Conservation (phyloP, 805 yeast species). For the Candida boidinii region DNA sequence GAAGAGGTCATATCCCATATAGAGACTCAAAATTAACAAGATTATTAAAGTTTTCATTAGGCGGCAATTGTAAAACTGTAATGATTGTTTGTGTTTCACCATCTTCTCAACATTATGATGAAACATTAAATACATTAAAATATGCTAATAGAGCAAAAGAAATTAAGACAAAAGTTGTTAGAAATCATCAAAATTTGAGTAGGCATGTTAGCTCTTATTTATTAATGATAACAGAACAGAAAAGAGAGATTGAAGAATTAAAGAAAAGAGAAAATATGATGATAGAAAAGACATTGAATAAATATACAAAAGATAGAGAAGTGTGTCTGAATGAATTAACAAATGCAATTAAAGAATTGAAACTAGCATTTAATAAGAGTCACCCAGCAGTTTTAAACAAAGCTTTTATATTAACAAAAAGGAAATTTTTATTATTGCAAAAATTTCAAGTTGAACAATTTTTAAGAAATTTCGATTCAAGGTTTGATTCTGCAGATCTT, state of each 20-base stretch:
- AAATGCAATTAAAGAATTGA: constrained; percentile 33
- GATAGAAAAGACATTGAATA: constrained; percentile 29
- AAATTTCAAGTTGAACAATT: constrained; percentile 21
- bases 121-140: constrained; percentile 81
- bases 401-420: constrained; percentile 35
- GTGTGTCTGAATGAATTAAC: constrained; percentile 30
- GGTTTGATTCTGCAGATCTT: constrained; percentile 12
- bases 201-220: constrained; percentile 80
- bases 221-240: constrained; percentile 77
- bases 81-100: constrained; percentile 96
- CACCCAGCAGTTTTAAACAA: constrained; percentile 36
- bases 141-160: constrained; percentile 91
- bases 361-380: constrained; percentile 31
- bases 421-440: constrained; percentile 25
- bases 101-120: constrained; percentile 81
- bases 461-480: constrained; percentile 25
- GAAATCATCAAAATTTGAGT: constrained; percentile 70
- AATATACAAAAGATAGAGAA: constrained; percentile 26
- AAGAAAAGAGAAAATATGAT: constrained; percentile 41
- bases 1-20: constrained; percentile 74
- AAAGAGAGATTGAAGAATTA: constrained; percentile 62
- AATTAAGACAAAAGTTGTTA: constrained; percentile 68
- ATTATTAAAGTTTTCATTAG: constrained; percentile 77
- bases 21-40: constrained; percentile 87
- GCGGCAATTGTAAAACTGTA: constrained; percentile 91